Conservation (phyloP, 352 stramenopile species). For the Pythium folliculosum region DNA sequence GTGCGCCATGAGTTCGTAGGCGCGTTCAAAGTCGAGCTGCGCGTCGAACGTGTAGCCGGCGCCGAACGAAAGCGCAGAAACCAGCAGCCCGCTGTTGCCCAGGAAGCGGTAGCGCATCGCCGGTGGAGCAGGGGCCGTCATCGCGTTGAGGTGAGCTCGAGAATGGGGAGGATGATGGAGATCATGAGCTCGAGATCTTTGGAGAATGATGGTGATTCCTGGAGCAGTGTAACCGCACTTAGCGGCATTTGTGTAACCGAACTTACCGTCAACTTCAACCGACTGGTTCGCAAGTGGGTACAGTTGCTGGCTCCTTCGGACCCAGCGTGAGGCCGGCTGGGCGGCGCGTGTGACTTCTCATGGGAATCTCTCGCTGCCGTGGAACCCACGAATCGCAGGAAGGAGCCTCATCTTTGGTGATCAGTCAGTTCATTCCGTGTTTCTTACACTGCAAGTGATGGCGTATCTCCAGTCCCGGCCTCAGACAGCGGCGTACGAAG, state of each 20-base stretch:
- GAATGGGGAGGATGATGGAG: background rate
- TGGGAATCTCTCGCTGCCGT: no score
- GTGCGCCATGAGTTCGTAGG: conserved; percentile 51
- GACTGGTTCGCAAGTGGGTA: no score
- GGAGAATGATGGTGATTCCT: background rate
- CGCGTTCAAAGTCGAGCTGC: conserved; percentile 49
- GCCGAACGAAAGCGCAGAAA: conserved; percentile 50
- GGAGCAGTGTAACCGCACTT: no score
- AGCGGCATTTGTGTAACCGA: background rate
- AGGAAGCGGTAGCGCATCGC: conserved; percentile 59
- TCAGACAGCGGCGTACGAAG: background rate
- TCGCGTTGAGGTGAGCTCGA: background rate
- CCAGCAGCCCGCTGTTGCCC: conserved; percentile 45
- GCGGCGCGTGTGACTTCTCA: no score
- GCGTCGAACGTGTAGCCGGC: conserved; percentile 47
- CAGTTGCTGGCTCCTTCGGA: no score
- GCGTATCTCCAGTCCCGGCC: background rate
- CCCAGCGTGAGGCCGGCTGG: no score
- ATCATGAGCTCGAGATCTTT: background rate
- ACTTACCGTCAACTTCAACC: background rate
- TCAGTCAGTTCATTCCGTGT: background rate
- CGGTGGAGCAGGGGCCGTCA: background rate
- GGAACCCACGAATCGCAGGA: no score
- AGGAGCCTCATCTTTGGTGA: background rate
- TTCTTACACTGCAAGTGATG: background rate